Evolutionary conservation across 2,329 filamentous ascomycete genomes (phyloP).

Genomic region (Exophiala spinifera): DNA sequence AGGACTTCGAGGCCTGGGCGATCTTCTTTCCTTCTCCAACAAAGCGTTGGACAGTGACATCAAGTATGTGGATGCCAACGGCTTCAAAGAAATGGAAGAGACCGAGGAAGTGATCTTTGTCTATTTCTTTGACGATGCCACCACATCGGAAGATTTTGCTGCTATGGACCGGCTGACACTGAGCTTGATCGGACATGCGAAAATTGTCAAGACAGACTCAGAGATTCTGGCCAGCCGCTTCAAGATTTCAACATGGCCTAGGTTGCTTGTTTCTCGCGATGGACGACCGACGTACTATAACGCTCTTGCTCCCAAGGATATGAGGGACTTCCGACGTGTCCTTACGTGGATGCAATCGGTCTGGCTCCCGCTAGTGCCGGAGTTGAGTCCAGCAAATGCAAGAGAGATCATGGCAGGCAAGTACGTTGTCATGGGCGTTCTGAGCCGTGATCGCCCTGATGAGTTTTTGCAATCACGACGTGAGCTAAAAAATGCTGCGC

Average conservation of each 20-base stretch:
- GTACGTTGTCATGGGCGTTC: slow-evolving; percentile 86
- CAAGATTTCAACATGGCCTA: slow-evolving; percentile 97
- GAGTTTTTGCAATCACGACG: slow-evolving; percentile 74
- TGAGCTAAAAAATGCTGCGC: slow-evolving; percentile 91
- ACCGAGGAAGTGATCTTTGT: slow-evolving; percentile 94
- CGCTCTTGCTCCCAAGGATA: slow-evolving; percentile 80
- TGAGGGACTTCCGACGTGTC: slow-evolving; percentile 80
- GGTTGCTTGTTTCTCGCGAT: slow-evolving; percentile 82
- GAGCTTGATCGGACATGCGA: slow-evolving; percentile 85
- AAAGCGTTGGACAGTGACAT: slow-evolving; percentile 80
- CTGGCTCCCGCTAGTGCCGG: slow-evolving; percentile 93
- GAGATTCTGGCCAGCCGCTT: slow-evolving; percentile 72
- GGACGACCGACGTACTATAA: slow-evolving; percentile 88
- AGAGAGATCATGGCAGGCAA: slow-evolving; percentile 93
- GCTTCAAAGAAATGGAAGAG: slow-evolving; percentile 79
- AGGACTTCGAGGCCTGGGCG: slow-evolving; percentile 85
- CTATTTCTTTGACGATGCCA: slow-evolving; percentile 97
- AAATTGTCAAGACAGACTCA: slow-evolving; percentile 87
- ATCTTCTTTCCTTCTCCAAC: slow-evolving; percentile 81
- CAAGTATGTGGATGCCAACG: slow-evolving; percentile 71
- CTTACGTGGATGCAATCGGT: slow-evolving; percentile 92
- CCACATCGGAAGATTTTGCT: slow-evolving; percentile 84
- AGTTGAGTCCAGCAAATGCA: slow-evolving; percentile 86
- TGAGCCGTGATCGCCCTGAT: slow-evolving; percentile 75
- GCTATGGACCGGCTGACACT: slow-evolving; percentile 83